phyloP scores from a whole-genome alignment of 2,329 filamentous ascomycete genomes.

The Aspergillus puulaauensis region DNA sequence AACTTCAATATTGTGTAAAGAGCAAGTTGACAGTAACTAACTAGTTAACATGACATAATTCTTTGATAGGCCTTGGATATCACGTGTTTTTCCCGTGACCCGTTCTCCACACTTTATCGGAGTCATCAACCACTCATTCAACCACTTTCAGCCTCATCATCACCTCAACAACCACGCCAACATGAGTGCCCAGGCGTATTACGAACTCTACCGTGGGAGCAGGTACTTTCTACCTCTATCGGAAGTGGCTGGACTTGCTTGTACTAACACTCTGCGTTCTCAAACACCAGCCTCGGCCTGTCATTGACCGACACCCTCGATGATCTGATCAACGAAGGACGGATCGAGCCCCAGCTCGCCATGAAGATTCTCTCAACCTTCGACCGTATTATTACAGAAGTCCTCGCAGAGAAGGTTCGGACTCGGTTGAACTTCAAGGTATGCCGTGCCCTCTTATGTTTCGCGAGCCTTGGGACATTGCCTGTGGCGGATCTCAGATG shows the following conservation, averaged over 20 bases:
- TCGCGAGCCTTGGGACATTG: neutral
- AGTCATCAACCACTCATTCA: slow-evolving; percentile 5
- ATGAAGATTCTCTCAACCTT: slow-evolving; percentile 98
- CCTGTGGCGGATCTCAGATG: neutral
- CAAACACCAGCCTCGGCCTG: slow-evolving; percentile 72
- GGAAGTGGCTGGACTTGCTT: neutral
- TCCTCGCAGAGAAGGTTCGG: slow-evolving; percentile 89
- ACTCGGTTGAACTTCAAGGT: slow-evolving; percentile 94
- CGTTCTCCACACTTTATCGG: slow-evolving; percentile 2
- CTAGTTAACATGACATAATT: slow-evolving; percentile 2
- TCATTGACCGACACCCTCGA: slow-evolving; percentile 96
- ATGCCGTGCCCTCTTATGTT: slow-evolving; percentile 23
- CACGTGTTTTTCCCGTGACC: slow-evolving; percentile 16
- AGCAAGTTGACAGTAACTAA: neutral
- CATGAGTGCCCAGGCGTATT: slow-evolving; percentile 62
- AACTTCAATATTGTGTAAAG: too few species aligned
- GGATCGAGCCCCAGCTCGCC: slow-evolving; percentile 95
- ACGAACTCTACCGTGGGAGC: slow-evolving; percentile 97
- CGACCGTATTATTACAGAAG: slow-evolving; percentile 88
- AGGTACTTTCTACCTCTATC: slow-evolving; percentile 61
- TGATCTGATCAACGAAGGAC: slow-evolving; percentile 88
- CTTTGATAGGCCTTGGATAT: neutral
- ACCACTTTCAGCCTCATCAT: slow-evolving; percentile 7
- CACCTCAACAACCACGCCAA: slow-evolving; percentile 17
- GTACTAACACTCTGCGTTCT: slow-evolving; percentile 3